Evolutionary conservation across 257 asterid genomes (phyloP).

Genomic region (Solanum virginianum): DNA sequence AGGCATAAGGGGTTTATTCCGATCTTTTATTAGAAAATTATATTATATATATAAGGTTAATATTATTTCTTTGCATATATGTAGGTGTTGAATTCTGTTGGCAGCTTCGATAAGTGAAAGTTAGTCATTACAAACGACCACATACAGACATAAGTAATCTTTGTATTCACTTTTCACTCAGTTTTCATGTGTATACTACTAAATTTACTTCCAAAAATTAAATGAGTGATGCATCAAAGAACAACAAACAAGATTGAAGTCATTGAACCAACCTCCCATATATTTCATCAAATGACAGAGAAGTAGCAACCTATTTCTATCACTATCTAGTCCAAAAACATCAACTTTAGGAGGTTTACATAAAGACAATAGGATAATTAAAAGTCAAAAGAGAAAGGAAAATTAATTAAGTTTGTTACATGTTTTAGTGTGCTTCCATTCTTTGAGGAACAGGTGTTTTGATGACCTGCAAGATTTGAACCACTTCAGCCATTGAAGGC

Average conservation of each 20-base stretch:
- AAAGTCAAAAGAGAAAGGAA: background rate
- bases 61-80: background rate
- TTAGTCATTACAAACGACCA: background rate
- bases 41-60: too few species aligned
- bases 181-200: background rate
- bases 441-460: conserved; percentile 60
- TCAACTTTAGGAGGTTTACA: background rate
- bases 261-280: background rate
- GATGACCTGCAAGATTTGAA: conserved; percentile 84
- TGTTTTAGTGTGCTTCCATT: conserved; percentile 19
- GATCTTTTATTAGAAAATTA: too few species aligned
- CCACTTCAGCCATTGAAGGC: conserved; percentile 98
- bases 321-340: background rate
- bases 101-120: background rate
- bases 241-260: background rate
- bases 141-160: background rate
- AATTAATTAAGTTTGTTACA: background rate
- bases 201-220: background rate
- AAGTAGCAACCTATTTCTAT: background rate
- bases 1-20: background rate
- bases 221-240: background rate
- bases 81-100: background rate
- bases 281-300: background rate
- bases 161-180: background rate
- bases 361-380: background rate